Evolutionary conservation across 768 basidiomycete genomes (phyloP), one percentile per base, ranked within the genome.

Genomic region (Lepiota brunneoincarnata): DNA sequence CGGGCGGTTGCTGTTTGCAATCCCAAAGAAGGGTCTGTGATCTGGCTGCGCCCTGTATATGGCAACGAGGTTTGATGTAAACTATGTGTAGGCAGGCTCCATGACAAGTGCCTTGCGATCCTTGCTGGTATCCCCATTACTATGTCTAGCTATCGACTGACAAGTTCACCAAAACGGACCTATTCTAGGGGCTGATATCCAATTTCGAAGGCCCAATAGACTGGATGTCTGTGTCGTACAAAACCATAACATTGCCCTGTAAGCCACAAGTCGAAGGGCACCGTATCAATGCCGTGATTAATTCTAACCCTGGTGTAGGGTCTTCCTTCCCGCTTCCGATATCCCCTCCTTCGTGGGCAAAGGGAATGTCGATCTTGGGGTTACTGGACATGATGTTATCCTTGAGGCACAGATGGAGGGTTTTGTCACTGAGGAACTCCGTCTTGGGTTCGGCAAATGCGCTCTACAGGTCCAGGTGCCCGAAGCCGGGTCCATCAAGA

Each of bases 271-370:
- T 10, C 23, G 21, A 12, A 12, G 42, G 9, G 6, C 36, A 21
- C n/a, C n/a, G n/a, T 39, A 14, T 35, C 43, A n/a, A 31, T 31
- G 31, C 11, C 7, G 31, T 31, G 31, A 31, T 21, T 21, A n/a
- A n/a, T 20, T 24, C n/a, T 24, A 23, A 41, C 40, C 11, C 47
- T 45, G 42, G 49, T 21, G 52, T 67, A 98, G 96, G 6, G 89
- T 99, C 20, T 98, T 99, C 73, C 87, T 98, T 20, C 95, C 97
- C 20, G 97, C 97, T 1, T 79, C 89, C 4, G 97, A 99, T 65
- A 99, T 99, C 59, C 95, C 97, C 9, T 96, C 94, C 24, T 99
- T 98, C 70, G 97, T 99, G 41, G 97, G 94, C 39, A 94, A 96
- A 67, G 97, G 97, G 45, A 89, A 94, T 64, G 90, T 99, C 64